Conservation (phyloP, 2,329 filamentous ascomycete species). For the Neocatenulostroma microsporum region DNA sequence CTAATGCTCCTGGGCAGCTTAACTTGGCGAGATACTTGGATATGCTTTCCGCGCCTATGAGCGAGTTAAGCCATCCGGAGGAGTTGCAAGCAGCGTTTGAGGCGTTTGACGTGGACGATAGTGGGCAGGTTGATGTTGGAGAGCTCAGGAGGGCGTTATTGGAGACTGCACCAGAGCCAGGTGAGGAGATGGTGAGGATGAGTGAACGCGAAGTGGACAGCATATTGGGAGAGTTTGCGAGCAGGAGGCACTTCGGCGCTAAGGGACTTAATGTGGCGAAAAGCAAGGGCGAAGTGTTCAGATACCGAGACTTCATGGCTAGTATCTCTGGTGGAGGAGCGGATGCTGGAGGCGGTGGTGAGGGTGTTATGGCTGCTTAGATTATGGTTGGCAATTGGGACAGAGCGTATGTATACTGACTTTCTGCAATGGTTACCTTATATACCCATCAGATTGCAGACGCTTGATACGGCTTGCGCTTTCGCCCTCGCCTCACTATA, state of each 20-base stretch:
- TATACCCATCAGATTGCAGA: no score
- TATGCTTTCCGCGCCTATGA: slow-evolving; percentile 65
- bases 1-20: slow-evolving; percentile 57
- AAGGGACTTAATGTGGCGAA: slow-evolving; percentile 44
- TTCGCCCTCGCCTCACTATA: no score
- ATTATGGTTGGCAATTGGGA: no score
- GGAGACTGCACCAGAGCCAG: slow-evolving; percentile 70
- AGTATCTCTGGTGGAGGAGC: slow-evolving; percentile 36
- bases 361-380: slow-evolving; percentile 1
- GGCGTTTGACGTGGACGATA: slow-evolving; percentile 93
- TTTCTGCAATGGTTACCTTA: no score
- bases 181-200: slow-evolving; percentile 47
- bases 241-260: slow-evolving; percentile 67
- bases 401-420: no score
- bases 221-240: slow-evolving; percentile 76
- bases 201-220: slow-evolving; percentile 72
- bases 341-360: slow-evolving; percentile 10
- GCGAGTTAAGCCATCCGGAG: slow-evolving; percentile 63
- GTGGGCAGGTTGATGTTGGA: slow-evolving; percentile 76
- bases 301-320: slow-evolving; percentile 83
- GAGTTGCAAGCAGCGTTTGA: slow-evolving; percentile 87
- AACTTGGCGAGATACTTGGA: slow-evolving; percentile 81
- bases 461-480: no score
- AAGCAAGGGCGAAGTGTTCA: slow-evolving; percentile 75
- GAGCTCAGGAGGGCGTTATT: slow-evolving; percentile 78